phyloP scores from a whole-genome alignment of 371 early-diverging fungal genomes.

The Actinomucor elegans region DNA sequence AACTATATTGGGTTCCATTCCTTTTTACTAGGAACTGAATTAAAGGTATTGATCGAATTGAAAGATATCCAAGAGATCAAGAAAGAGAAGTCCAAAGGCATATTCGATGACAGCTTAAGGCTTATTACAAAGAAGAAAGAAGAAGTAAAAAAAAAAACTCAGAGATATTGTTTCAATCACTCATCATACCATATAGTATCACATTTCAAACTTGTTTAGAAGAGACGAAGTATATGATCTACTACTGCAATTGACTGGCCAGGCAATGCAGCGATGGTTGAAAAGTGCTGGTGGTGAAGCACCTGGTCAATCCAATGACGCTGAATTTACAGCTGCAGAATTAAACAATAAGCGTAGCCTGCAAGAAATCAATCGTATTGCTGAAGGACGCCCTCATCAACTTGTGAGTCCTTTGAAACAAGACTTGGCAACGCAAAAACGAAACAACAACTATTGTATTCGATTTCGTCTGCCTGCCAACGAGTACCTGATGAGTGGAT shows the following conservation, averaged over 20 bases:
- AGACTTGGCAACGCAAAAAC: slow-evolving; percentile 72
- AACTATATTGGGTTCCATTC: slow-evolving; percentile 94
- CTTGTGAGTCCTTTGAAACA: slow-evolving; percentile 54
- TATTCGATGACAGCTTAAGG: slow-evolving; percentile 84
- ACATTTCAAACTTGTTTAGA: slow-evolving; percentile 91
- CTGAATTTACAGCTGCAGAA: slow-evolving; percentile 7
- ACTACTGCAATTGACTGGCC: slow-evolving; percentile 81
- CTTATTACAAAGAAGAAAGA: slow-evolving; percentile 76
- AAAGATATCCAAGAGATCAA: slow-evolving; percentile 86
- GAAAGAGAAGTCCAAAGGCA: slow-evolving; percentile 87
- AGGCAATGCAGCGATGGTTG: slow-evolving; percentile 85
- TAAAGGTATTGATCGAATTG: slow-evolving; percentile 84
- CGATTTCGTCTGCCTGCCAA: slow-evolving; percentile 69
- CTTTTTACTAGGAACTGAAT: slow-evolving; percentile 89
- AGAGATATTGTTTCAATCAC: neutral
- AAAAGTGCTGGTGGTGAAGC: slow-evolving; percentile 74
- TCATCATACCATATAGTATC: slow-evolving; percentile 66
- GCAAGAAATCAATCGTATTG: neutral
- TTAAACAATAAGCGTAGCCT: neutral
- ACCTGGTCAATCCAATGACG: slow-evolving; percentile 50
- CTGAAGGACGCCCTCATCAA: slow-evolving; percentile 8
- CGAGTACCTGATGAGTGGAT: slow-evolving; percentile 63
- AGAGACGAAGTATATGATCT: slow-evolving; percentile 91
- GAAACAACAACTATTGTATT: slow-evolving; percentile 70
- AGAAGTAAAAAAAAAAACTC: slow-evolving; percentile 66